These are phyloP conservation scores for Rhodamnia rubescens DNA, from an alignment of 345 rosid genomes.

Conservation along the genomic window DNA sequence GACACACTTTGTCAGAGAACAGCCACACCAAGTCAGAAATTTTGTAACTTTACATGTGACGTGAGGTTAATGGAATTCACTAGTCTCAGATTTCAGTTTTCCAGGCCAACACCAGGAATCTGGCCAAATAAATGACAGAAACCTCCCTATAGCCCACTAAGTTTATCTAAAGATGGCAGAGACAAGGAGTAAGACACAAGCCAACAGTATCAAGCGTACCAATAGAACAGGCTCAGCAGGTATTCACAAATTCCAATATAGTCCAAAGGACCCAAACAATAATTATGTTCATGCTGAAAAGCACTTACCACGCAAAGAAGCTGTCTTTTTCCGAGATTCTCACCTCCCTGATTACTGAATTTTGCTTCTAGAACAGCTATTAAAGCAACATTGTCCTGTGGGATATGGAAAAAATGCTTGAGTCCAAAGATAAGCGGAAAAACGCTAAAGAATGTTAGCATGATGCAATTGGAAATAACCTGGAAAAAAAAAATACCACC, in stretches of 20 bases:
- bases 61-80: background rate
- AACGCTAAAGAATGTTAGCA: background rate
- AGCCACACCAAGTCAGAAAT: background rate
- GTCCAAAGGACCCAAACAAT: background rate
- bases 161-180: background rate
- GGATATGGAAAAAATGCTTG: background rate
- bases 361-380: constrained; percentile 91
- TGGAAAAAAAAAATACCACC: constrained; percentile 20
- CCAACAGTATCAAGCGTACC: background rate
- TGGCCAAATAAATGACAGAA: background rate
- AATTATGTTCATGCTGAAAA: background rate
- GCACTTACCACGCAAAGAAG: constrained; percentile 86
- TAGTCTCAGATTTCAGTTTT: background rate
- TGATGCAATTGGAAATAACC: background rate
- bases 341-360: constrained; percentile 76
- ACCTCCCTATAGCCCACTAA: background rate
- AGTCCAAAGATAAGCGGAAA: constrained; percentile 1
- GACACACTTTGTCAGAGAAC: background rate
- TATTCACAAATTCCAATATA: background rate
- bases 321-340: constrained; percentile 67
- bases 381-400: constrained; percentile 85
- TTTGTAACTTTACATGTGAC: background rate
- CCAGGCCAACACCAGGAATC: background rate
- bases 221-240: background rate
- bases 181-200: background rate